These are phyloP conservation scores for Colletotrichum incanum DNA, from an alignment of 2,329 filamentous ascomycete genomes.

Conservation along the genomic window DNA sequence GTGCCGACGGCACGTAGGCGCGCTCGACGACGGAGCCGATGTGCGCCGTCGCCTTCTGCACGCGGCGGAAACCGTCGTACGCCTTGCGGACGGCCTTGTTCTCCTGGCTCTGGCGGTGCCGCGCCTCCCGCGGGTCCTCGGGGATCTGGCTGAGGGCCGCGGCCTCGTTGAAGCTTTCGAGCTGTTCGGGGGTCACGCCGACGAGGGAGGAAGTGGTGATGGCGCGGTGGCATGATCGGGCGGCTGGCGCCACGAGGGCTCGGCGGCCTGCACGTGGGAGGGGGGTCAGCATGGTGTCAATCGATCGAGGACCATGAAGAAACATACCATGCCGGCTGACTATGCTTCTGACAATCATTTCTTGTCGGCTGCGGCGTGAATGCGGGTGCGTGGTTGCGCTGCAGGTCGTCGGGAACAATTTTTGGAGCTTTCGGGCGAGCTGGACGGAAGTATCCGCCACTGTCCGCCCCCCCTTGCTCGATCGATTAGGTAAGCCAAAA, in stretches of 20 bases:
- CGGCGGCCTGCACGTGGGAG: conserved; percentile 62
- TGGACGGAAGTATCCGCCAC: conserved; percentile 37
- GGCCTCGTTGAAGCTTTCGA: conserved; percentile 43
- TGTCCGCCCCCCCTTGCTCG: background rate
- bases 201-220: conserved; percentile 54
- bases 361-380: conserved; percentile 48
- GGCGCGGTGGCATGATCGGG: conserved; percentile 57
- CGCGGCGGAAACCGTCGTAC: conserved; percentile 16
- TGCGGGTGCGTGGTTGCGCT: conserved; percentile 63
- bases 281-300: conserved; percentile 43
- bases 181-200: conserved; percentile 47
- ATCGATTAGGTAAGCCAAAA: conserved; percentile 31
- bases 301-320: background rate
- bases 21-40: conserved; percentile 66
- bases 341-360: conserved; percentile 72
- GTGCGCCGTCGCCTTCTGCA: conserved; percentile 28
- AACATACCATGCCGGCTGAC: conserved; percentile 69
- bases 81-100: background rate
- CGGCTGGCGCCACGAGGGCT: conserved; percentile 63
- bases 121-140: background rate
- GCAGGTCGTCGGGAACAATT: conserved; percentile 42
- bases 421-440: conserved; percentile 40
- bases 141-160: conserved; percentile 38
- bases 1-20: conserved; percentile 76
- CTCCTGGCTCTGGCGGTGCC: background rate